Percentiles rank a stretch among this genome's conserved stretches.
Conservation (phyloP, 2,329 filamentous ascomycete genomes). For the Aureobasidium sp. region DNA sequence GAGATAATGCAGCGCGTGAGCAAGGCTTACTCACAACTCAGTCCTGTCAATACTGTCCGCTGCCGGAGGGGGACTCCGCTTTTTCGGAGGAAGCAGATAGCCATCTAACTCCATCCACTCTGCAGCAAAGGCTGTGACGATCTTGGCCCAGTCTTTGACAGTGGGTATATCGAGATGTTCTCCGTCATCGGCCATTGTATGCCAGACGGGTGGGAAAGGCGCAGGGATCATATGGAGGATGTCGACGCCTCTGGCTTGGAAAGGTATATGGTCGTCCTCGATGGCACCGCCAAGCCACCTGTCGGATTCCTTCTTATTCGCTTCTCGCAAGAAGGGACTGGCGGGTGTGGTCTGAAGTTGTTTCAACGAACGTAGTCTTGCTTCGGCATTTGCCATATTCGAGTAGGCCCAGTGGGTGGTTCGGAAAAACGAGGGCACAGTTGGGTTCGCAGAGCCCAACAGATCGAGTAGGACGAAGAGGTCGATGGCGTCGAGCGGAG, state of each 20-base stretch:
- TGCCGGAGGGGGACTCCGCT: background rate
- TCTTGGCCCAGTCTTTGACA: constrained; percentile 78
- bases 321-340: constrained; percentile 60
- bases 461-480: constrained; percentile 90
- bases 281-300: constrained; percentile 45
- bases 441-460: constrained; percentile 62
- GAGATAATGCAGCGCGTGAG: background rate
- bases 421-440: constrained; percentile 77
- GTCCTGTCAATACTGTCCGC: constrained; percentile 12
- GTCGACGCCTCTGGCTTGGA: constrained; percentile 78
- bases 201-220: constrained; percentile 81
- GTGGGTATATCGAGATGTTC: constrained; percentile 74
- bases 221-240: constrained; percentile 82
- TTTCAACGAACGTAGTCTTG: constrained; percentile 60
- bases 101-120: constrained; percentile 87
- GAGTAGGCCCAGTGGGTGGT: constrained; percentile 92
- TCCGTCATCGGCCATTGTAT: constrained; percentile 74
- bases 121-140: constrained; percentile 75
- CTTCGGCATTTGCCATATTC: constrained; percentile 66
- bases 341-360: constrained; percentile 59
- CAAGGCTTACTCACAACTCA: constrained; percentile 18
- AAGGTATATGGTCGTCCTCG: constrained; percentile 87
- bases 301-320: constrained; percentile 43
- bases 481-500: constrained; percentile 68
- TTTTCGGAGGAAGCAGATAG: constrained; percentile 31